These are phyloP conservation scores for Corylus avellana DNA, from an alignment of 306 rosid species.

Conservation along the genomic window DNA sequence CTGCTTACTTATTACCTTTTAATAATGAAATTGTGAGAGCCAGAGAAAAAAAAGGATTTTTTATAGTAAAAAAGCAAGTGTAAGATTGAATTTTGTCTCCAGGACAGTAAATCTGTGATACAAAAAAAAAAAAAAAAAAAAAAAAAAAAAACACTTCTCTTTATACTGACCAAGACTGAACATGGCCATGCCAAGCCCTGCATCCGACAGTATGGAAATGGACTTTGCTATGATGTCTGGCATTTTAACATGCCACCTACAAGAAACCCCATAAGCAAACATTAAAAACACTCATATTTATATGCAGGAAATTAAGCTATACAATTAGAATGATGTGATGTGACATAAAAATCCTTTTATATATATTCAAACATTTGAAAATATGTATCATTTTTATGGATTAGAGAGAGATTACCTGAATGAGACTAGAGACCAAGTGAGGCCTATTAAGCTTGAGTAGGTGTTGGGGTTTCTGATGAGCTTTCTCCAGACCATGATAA, in stretches of 20 bases:
- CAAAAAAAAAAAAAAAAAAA: no score
- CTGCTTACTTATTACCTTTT: conserved; percentile 26
- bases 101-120: neutral
- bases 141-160: neutral
- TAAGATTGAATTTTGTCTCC: conserved; percentile 4
- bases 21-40: conserved; percentile 21
- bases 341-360: no score
- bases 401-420: conserved; percentile 44
- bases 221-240: conserved; percentile 84
- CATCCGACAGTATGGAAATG: conserved; percentile 87
- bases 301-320: neutral
- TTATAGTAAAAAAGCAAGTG: conserved; percentile 17
- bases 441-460: conserved; percentile 79
- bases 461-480: conserved; percentile 91
- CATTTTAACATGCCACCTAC: conserved; percentile 84
- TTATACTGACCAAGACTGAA: conserved; percentile 85
- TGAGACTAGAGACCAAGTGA: conserved; percentile 83
- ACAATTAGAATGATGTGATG: no score
- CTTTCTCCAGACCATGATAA: conserved; percentile 96
- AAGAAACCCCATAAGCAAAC: conserved; percentile 10
- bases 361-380: no score
- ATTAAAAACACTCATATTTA: conserved; percentile 7
- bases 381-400: conserved; percentile 5
- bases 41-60: conserved; percentile 27
- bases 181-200: conserved; percentile 99